A percentile compares a stretch with the other conserved stretches of the same genome.
These are phyloP conservation scores for Volvariella volvacea DNA, from an alignment of 1,284 basidiomycete genomes.

Conservation along the genomic window DNA sequence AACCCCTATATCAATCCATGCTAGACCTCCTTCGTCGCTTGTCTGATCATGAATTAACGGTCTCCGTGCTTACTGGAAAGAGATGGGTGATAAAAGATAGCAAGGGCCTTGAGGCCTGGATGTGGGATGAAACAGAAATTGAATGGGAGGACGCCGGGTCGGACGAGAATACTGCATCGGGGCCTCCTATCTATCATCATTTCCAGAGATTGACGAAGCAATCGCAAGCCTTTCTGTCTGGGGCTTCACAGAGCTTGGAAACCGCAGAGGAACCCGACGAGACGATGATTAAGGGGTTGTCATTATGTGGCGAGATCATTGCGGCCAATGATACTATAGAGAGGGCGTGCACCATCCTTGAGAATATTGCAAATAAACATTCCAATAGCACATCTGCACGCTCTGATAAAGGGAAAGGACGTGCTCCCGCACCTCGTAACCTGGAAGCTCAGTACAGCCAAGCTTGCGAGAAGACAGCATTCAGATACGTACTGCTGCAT, in stretches of 20 bases:
- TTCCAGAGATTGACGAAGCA: conserved; percentile 49
- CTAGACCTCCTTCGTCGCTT: conserved; percentile 39
- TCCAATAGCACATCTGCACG: conserved; percentile 2
- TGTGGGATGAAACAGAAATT: conserved; percentile 37
- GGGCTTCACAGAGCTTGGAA: conserved; percentile 32
- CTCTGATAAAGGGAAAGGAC: conserved; percentile 20
- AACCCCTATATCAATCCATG: conserved; percentile 41
- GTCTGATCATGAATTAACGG: conserved; percentile 44
- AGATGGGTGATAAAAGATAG: conserved; percentile 32
- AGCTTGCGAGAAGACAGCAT: conserved; percentile 41
- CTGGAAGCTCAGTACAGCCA: conserved; percentile 33
- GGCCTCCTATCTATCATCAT: conserved; percentile 38
- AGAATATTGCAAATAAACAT: conserved; percentile 10
- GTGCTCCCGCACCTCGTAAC: conserved; percentile 25
- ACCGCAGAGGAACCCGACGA: conserved; percentile 32
- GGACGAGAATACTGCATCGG: conserved; percentile 21
- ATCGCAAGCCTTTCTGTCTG: conserved; percentile 41
- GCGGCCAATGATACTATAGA: conserved; percentile 41
- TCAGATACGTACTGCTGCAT: conserved; percentile 30
- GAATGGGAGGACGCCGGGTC: conserved; percentile 26
- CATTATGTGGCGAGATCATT: conserved; percentile 46
- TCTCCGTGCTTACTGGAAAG: conserved; percentile 34
- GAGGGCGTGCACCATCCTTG: conserved; percentile 32
- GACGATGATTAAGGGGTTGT: conserved; percentile 38
- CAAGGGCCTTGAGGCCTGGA: conserved; percentile 40